These are phyloP conservation scores for Cutaneotrichosporon cyanovorans DNA, from an alignment of 1,284 basidiomycete species.

Conservation along the genomic window DNA sequence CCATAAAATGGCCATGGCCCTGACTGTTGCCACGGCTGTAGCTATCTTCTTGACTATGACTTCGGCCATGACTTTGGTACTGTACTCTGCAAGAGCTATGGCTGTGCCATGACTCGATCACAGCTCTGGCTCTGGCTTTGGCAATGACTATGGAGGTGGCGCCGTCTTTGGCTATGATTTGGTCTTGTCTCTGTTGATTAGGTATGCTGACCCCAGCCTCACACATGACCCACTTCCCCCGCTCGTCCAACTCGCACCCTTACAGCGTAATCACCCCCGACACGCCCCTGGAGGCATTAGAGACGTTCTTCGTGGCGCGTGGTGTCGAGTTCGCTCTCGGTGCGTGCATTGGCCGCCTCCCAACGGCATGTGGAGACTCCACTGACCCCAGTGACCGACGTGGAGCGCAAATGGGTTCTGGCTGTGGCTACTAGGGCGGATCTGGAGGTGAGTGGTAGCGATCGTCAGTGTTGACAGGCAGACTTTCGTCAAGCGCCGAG, in stretches of 20 bases:
- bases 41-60: too few relatives aligned
- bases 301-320: slow-evolving; percentile 61
- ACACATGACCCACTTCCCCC: slow-evolving; percentile 70
- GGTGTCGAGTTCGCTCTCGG: slow-evolving; percentile 64
- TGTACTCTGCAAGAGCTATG: too few relatives aligned
- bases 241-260: slow-evolving; percentile 50
- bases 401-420: slow-evolving; percentile 72
- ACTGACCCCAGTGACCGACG: slow-evolving; percentile 61
- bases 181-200: too few relatives aligned
- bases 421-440: slow-evolving; percentile 73
- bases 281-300: slow-evolving; percentile 66
- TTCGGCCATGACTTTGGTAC: too few relatives aligned
- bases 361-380: neutral
- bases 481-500: slow-evolving; percentile 36
- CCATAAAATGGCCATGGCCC: too few relatives aligned
- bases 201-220: too few relatives aligned
- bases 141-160: too few relatives aligned
- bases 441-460: slow-evolving; percentile 52
- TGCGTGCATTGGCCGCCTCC: slow-evolving; percentile 37
- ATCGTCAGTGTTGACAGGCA: slow-evolving; percentile 6
- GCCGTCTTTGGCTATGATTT: too few relatives aligned
- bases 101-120: too few relatives aligned
- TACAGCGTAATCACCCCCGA: slow-evolving; percentile 75
- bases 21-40: too few relatives aligned
- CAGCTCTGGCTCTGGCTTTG: too few relatives aligned